Evolutionary conservation across 768 basidiomycete species (phyloP), one percentile per base, ranked within the genome.

Genomic region (Trametes villosa): DNA sequence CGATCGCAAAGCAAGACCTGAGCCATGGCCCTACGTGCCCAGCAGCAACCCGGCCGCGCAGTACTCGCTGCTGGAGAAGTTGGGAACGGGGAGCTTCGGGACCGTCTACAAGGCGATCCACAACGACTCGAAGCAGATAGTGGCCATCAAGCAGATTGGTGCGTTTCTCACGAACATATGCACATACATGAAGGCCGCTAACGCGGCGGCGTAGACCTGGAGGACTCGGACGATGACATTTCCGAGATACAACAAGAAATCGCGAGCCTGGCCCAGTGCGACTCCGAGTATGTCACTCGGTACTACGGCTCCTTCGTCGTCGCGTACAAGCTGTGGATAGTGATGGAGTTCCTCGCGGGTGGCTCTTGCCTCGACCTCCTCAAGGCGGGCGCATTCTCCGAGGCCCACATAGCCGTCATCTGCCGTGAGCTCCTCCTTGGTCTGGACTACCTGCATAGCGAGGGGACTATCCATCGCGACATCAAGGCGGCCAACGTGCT

Each of bases 221-320:
- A 99, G 75, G 93, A 97, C 75, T 94, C 95, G 26, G 96, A 98
- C 75, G 97, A 99, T 71, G 97, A 98, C 74, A 98, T 99, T 65
- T 87, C 92, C 18, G 97, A 99, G 76, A 99, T 99, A 49, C 97
- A 99, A 71, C 93, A 94, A 73, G 97, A 99, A 75, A 99, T 99
- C 65, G 92, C 95, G 20, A 97, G 92, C 74, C 83, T 99, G 29
- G 93, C 95, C 1, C 92, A 92, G 67, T 96, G 95, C 77, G 94
- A 96, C 72, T 98, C 96, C 5, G 94, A 95, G 77, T 94, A 93
- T 74, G 93, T 99, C 53, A 98, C 97, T 41, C 83, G 90, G 46
- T 98, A 98, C 74, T 98, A 97, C 69, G 96, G 94, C 45, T 95
- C 94, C 48, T 99, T 99, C 74, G 94, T 99, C 54, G 88, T 94